Conservation (phyloP, 2,329 filamentous ascomycete genomes). For the Trichophyton simii region DNA sequence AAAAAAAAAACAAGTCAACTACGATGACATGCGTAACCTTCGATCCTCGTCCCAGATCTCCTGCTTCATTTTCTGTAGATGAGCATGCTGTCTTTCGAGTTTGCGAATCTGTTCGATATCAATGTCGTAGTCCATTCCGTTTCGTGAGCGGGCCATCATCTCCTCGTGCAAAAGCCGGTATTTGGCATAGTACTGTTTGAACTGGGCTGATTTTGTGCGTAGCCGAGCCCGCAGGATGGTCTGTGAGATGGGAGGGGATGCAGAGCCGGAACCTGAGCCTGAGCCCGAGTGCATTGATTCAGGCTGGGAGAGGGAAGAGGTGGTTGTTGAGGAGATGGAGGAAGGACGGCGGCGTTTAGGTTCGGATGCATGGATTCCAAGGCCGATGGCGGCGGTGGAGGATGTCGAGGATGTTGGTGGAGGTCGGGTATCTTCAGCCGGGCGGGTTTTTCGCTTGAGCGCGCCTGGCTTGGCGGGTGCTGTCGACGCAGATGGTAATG, state of each 20-base stretch:
- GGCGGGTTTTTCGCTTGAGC: constrained; percentile 31
- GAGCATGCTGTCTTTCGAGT: constrained; percentile 42
- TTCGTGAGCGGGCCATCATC: constrained; percentile 28
- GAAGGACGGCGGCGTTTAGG: constrained; percentile 24
- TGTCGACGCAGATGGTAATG: background rate
- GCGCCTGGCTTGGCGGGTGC: constrained; percentile 21
- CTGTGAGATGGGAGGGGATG: constrained; percentile 28
- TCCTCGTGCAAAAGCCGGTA: constrained; percentile 45
- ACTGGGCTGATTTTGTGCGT: constrained; percentile 33
- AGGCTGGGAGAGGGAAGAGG: constrained; percentile 1
- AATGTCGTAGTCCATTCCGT: constrained; percentile 18
- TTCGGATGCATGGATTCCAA: constrained; percentile 9
- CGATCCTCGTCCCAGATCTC: constrained; percentile 41
- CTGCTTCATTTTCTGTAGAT: constrained; percentile 45
- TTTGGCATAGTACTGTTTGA: constrained; percentile 46
- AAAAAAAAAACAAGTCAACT: background rate
- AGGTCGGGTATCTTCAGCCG: constrained; percentile 15
- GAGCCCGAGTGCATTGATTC: background rate
- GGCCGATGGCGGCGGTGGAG: constrained; percentile 13
- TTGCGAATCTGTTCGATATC: constrained; percentile 41
- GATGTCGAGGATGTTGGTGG: background rate
- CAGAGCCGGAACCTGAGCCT: constrained; percentile 23
- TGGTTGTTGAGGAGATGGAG: constrained; percentile 23
- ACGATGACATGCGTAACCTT: constrained; percentile 19
- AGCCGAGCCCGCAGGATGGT: constrained; percentile 28